These are phyloP conservation scores for Alternaria ethzedia DNA, from an alignment of 2,329 filamentous ascomycete genomes.

Conservation along the genomic window DNA sequence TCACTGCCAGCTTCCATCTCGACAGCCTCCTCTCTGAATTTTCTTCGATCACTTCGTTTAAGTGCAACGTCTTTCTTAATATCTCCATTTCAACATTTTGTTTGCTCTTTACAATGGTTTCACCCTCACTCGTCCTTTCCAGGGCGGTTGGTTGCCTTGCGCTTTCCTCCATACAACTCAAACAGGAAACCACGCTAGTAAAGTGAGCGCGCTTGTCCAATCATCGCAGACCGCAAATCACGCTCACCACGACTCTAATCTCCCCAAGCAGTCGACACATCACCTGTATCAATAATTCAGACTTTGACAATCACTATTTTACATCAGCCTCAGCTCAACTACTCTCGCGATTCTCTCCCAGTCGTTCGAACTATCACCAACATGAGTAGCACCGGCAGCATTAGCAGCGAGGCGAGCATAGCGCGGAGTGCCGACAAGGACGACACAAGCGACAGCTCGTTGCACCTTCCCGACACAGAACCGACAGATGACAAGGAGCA, in stretches of 20 bases:
- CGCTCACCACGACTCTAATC: neutral
- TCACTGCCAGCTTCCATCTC: neutral
- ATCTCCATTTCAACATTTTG: too few species aligned
- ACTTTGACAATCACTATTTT: neutral
- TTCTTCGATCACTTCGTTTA: neutral
- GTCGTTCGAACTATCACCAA: neutral
- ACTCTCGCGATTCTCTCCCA: neutral
- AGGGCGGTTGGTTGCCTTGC: neutral
- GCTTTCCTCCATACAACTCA: neutral
- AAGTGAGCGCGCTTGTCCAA: neutral
- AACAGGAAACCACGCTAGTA: slow-evolving; percentile 1
- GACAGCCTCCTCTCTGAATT: neutral
- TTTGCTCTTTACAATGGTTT: neutral
- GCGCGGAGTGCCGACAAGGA: neutral
- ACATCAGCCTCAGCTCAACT: neutral
- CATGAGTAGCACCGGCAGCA: neutral
- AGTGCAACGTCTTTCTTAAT: neutral
- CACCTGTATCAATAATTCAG: neutral
- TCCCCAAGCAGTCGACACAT: neutral
- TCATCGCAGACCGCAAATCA: neutral
- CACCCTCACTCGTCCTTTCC: neutral
- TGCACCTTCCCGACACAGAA: neutral
- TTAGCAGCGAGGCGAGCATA: neutral
- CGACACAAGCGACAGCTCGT: neutral
- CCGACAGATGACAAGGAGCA: neutral